Evolutionary conservation across 441 rosid species (phyloP), one percentile per base, ranked within the genome.

Genomic region (Capsella rubella): DNA sequence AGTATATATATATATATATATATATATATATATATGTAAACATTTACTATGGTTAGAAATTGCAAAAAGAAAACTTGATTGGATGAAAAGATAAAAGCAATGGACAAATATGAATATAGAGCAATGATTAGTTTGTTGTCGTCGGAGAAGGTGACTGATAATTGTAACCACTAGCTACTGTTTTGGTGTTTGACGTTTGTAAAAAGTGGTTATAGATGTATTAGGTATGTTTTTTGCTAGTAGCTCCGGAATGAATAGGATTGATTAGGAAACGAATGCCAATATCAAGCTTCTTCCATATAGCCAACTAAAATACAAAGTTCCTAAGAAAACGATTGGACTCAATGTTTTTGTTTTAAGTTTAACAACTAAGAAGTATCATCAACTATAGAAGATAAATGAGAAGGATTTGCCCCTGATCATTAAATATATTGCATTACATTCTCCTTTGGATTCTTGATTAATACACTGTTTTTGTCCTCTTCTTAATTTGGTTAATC

Each of bases 361-460:
- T 34, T 31, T 6, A 53, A 64, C n/a, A 8, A 53, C n/a, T 32
- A 63, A 40, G 54, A 62, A 40, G 25, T 21, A 21, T 1, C 0
- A 21, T 21, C 25, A 21, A 34, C 31, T 42, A 45, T 27, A 59
- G 65, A 34, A 27, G 42, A 64, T 47, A n/a, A 29, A 47, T 14
- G 12, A 39, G 66, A 27, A 34, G 52, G 7, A 25, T 18, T 51
- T 59, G 7, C 14, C 18, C 58, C 8, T 21, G 25, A 21, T 21
- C 45, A 46, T 39, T 60, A 40, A 68, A 43, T 51, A 21, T 34
- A 67, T 43, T 74, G 31, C 32, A 1, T 67, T 18, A 59, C 73
- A 52, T 67, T 59, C 78, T 60, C 42, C 34, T 60, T 61, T 61
- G 58, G 70, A 69, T 45, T 75, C 69, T 75, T 75, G 74, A 53